Conservation (phyloP, 2,329 filamentous ascomycete genomes). For the Magnaporthiopsis incrustans region DNA sequence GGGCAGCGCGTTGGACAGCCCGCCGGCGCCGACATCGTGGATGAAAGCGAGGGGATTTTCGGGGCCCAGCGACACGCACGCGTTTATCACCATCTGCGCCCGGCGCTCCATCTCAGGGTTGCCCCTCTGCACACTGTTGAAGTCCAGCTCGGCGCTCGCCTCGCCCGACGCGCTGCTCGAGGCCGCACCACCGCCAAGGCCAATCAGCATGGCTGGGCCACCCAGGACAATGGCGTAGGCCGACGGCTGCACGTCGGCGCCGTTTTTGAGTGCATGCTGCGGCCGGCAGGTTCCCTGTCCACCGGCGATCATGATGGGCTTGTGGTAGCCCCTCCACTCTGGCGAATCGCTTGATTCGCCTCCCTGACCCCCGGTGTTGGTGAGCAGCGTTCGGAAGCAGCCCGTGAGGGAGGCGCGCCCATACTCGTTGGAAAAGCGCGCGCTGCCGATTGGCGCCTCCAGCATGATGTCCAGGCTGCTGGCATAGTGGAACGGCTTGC, state of each 20-base stretch:
- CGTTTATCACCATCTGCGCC: conserved; percentile 97
- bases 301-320: conserved; percentile 97
- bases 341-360: conserved; percentile 25
- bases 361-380: conserved; percentile 50
- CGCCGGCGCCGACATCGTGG: conserved; percentile 93
- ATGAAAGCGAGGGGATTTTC: conserved; percentile 93
- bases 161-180: conserved; percentile 86
- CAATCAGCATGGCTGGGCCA: conserved; percentile 95
- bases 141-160: conserved; percentile 85
- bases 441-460: conserved; percentile 90
- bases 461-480: conserved; percentile 96
- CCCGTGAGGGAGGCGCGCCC: conserved; percentile 82
- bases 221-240: conserved; percentile 88
- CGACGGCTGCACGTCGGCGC: conserved; percentile 71
- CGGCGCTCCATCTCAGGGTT: conserved; percentile 95
- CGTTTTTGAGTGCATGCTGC: conserved; percentile 81
- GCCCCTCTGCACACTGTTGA: conserved; percentile 92
- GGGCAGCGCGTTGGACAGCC: conserved; percentile 66
- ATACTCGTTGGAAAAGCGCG: conserved; percentile 97
- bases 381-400: conserved; percentile 85
- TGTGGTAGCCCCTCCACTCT: conserved; percentile 87
- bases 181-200: conserved; percentile 88
- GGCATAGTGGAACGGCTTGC: conserved; percentile 84
- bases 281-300: conserved; percentile 89
- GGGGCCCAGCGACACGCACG: conserved; percentile 75